A percentile compares a stretch with the other conserved stretches of the same genome.
These are phyloP conservation scores for Euphorbia schlechtendalii DNA, from an alignment of 441 rosid genomes.

Conservation along the genomic window DNA sequence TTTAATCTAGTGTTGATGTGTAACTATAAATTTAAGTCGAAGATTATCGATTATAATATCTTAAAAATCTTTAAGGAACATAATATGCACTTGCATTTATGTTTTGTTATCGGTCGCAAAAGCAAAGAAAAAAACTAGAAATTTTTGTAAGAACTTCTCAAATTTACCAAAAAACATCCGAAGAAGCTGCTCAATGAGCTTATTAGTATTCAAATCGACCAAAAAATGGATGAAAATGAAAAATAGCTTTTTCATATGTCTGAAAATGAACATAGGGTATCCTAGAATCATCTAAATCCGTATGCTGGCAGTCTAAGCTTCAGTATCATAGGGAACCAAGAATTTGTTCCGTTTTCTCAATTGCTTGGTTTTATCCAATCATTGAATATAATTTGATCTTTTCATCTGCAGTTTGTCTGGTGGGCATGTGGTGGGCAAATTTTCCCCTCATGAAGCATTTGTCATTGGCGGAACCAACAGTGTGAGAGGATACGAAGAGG, in stretches of 20 bases:
- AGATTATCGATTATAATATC: no score
- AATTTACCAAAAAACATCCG: no score
- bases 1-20: no score
- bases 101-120: no score
- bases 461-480: constrained; percentile 92
- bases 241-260: background rate
- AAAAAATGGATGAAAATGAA: no score
- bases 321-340: background rate
- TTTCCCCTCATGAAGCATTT: constrained; percentile 92
- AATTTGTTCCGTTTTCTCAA: background rate
- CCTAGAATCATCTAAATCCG: background rate
- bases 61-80: no score
- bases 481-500: constrained; percentile 97
- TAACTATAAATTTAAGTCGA: no score
- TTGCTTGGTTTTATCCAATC: background rate
- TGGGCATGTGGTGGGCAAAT: constrained; percentile 84
- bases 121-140: no score
- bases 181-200: no score
- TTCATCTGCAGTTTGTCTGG: constrained; percentile 56
- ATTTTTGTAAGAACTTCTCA: no score
- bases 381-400: constrained; percentile 5
- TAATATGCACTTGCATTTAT: no score
- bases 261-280: background rate
- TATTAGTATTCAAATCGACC: no score
- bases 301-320: background rate